phyloP scores from a whole-genome alignment of 805 yeast genomes.

The Candida coquimbonensis region DNA sequence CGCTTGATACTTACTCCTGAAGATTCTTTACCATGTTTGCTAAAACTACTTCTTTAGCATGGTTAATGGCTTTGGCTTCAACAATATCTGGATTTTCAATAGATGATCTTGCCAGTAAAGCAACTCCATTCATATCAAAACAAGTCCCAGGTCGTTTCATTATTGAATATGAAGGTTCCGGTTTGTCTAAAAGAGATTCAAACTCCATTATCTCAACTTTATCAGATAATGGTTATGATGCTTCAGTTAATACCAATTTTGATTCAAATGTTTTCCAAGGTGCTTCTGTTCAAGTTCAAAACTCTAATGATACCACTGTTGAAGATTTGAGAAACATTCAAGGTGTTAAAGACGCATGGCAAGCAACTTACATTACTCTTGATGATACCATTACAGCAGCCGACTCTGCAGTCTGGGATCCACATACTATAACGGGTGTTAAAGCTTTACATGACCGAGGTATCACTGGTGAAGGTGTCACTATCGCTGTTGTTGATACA shows the following conservation, averaged over 20 bases:
- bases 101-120: background rate
- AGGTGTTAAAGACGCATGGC: slow-evolving; percentile 13
- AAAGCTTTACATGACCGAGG: slow-evolving; percentile 3
- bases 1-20: background rate
- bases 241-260: slow-evolving; percentile 3
- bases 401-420: slow-evolving; percentile 1
- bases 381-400: slow-evolving; percentile 1
- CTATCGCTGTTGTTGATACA: slow-evolving; percentile 8
- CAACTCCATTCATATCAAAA: background rate
- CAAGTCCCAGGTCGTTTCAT: slow-evolving; percentile 12
- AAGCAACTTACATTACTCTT: slow-evolving; percentile 7
- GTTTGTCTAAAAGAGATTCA: slow-evolving; percentile 4
- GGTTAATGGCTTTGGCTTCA: slow-evolving; percentile 2
- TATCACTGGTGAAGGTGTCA: slow-evolving; percentile 4
- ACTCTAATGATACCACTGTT: slow-evolving; percentile 4
- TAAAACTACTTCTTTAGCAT: background rate
- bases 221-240: slow-evolving; percentile 5
- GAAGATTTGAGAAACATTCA: slow-evolving; percentile 7
- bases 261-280: slow-evolving; percentile 12
- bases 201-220: slow-evolving; percentile 1
- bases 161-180: slow-evolving; percentile 6
- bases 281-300: slow-evolving; percentile 8
- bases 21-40: background rate
- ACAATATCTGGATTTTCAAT: background rate
- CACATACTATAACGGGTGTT: slow-evolving; percentile 8